Evolutionary conservation across 2,329 filamentous ascomycete genomes (phyloP).

Genomic region (Plenodomus tracheiphilus): DNA sequence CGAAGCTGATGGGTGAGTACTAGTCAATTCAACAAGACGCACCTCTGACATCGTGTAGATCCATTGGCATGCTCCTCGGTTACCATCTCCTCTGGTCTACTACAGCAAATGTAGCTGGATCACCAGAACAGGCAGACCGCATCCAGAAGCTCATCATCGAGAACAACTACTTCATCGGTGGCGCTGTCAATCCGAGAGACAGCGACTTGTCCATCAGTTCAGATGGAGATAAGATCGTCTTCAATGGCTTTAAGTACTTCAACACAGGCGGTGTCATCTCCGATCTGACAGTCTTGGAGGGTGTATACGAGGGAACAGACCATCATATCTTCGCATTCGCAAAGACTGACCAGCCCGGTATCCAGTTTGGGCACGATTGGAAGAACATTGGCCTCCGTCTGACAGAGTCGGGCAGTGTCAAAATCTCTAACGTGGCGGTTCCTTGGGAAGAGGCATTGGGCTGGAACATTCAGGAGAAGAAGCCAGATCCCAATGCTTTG

Average conservation of each 20-base stretch:
- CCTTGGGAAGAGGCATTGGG: slow-evolving; percentile 66
- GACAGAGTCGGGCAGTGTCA: slow-evolving; percentile 66
- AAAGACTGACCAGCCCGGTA: slow-evolving; percentile 60
- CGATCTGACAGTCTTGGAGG: slow-evolving; percentile 67
- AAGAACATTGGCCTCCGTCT: slow-evolving; percentile 66
- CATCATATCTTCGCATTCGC: slow-evolving; percentile 67
- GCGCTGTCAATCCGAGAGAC: slow-evolving; percentile 67
- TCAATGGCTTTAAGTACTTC: slow-evolving; percentile 67
- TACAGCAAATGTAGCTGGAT: slow-evolving; percentile 64
- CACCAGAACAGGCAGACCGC: slow-evolving; percentile 61
- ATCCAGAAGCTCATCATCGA: slow-evolving; percentile 60
- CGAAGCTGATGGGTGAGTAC: slow-evolving; percentile 60
- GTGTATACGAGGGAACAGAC: slow-evolving; percentile 60
- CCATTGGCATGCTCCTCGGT: slow-evolving; percentile 66
- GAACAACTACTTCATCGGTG: slow-evolving; percentile 69
- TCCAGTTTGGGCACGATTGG: slow-evolving; percentile 64
- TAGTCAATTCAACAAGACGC: slow-evolving; percentile 8
- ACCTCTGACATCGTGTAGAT: slow-evolving; percentile 31
- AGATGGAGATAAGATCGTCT: slow-evolving; percentile 60
- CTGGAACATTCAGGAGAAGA: slow-evolving; percentile 58
- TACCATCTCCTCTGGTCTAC: slow-evolving; percentile 68
- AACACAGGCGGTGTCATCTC: slow-evolving; percentile 70
- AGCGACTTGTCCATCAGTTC: slow-evolving; percentile 61
- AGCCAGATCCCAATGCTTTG: slow-evolving; percentile 55
- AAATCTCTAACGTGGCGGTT: slow-evolving; percentile 60